Evolutionary conservation across 83 land plant species (phyloP), one percentile per base, ranked within the genome.

Genomic region (Thuja plicata): DNA sequence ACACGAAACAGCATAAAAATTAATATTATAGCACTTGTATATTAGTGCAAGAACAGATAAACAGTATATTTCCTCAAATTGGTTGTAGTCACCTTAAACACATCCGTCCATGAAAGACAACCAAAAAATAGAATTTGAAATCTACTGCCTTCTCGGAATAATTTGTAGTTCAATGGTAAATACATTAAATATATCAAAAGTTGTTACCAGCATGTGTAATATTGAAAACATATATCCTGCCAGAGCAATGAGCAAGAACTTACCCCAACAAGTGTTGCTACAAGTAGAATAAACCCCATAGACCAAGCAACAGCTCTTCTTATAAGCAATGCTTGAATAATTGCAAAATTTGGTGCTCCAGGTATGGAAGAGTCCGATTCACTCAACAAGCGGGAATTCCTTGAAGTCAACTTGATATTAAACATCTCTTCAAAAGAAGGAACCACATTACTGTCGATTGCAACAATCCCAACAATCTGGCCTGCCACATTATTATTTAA

Each of bases 261-360:
- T 84, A 95, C 96, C 94, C 96, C 96, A 15, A 91, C 57, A 19
- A 95, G 84, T 84, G 95, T 91, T 79, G 96, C 50, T 87, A 92
- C 89, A 55, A 94, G 84, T 77, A 95, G 94, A 89, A 95, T 91
- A 77, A 95, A 79, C 21, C 92, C 96, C 12, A 94, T 92, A 71
- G 86, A 89, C 92, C 88, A 92, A n/a, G 92, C 89, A 41, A 88
- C 81, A 37, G 86, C 89, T 54, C 27, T 54, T 76, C 95, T 90
- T 78, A 92, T 93, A 87, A 95, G 90, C 30, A 30, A 5, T 27
- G 88, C 88, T 84, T 90, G 89, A 17, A 6, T 8, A 40, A 73
- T 86, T 30, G 55, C 78, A 62, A 60, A 27, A 38, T 78, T 52
- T 86, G 85, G 46, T 8, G 71, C 37, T 21, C 13, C 3, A 1